Evolutionary conservation across 176 grass and related monocot species (phyloP).

Genomic region (Alloteropsis semialata): DNA sequence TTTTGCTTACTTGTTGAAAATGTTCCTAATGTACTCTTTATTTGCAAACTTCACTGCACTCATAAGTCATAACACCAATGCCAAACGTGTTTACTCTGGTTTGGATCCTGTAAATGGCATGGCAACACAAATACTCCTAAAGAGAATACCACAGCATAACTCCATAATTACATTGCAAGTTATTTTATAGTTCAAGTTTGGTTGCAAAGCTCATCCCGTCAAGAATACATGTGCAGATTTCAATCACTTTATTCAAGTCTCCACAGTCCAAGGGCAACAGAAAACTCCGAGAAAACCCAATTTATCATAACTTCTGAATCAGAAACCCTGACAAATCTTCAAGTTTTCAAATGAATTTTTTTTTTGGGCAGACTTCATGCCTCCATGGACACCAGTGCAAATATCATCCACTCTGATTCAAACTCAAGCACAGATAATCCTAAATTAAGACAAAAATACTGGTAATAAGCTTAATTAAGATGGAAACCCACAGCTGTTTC

Average conservation of each 20-base stretch:
- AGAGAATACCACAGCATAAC: not conserved
- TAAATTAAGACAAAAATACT: not conserved
- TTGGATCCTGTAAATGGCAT: not conserved
- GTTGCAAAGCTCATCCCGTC: not conserved
- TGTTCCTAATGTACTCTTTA: not conserved
- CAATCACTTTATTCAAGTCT: not conserved
- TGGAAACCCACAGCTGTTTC: not conserved
- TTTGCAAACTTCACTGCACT: slow-evolving; percentile 2
- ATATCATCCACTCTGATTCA: not conserved
- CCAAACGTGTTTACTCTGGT: not conserved
- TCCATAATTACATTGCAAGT: not conserved
- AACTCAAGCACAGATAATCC: not conserved
- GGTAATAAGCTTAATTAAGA: not conserved
- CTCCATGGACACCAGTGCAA: not conserved
- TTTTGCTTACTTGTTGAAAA: not conserved
- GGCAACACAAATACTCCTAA: not conserved
- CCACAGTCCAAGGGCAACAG: not conserved
- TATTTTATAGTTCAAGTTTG: slow-evolving; percentile 15
- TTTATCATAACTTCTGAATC: not conserved
- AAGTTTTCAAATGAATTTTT: not conserved
- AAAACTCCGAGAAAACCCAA: not conserved
- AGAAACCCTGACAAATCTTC: not conserved
- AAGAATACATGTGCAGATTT: slow-evolving; percentile 1
- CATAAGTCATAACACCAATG: not conserved
- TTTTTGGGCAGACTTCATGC: not conserved